phyloP scores from a whole-genome alignment of 2,329 filamentous ascomycete species.

The Drechslera avenae region DNA sequence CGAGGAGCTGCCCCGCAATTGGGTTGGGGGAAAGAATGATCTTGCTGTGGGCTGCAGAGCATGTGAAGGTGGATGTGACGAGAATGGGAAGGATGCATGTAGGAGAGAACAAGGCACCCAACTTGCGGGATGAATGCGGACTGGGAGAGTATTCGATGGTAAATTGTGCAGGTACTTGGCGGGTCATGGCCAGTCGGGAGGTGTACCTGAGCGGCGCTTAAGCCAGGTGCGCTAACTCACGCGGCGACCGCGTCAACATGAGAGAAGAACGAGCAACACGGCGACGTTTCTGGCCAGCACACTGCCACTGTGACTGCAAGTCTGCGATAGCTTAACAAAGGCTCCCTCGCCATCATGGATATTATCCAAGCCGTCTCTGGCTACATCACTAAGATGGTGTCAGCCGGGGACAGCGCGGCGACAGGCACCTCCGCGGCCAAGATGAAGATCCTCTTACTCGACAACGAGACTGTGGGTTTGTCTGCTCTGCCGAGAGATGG shows the following conservation, averaged over 20 bases:
- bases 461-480: conserved; percentile 80
- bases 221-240: conserved; percentile 9
- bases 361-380: conserved; percentile 89
- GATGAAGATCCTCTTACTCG: conserved; percentile 97
- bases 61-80: too few relatives aligned
- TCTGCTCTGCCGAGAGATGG: conserved; percentile 42
- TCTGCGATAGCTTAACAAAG: background rate
- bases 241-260: conserved; percentile 14
- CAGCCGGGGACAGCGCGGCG: conserved; percentile 73
- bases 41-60: too few relatives aligned
- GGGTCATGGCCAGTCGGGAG: background rate
- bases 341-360: conserved; percentile 69
- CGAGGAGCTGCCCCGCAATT: too few relatives aligned
- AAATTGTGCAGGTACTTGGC: background rate
- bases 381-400: conserved; percentile 97
- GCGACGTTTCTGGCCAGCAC: too few relatives aligned
- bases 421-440: conserved; percentile 75
- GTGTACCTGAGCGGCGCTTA: conserved; percentile 3
- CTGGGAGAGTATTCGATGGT: too few relatives aligned
- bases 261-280: conserved; percentile 1
- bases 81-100: too few relatives aligned
- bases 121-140: too few relatives aligned
- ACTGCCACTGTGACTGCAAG: background rate
- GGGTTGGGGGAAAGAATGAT: too few relatives aligned
- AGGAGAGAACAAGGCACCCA: too few relatives aligned